Percentiles rank a stretch among this genome's conserved stretches.
Evolutionary conservation across 2,329 filamentous ascomycete genomes (phyloP).

Genomic region (Seiridium cupressi): DNA sequence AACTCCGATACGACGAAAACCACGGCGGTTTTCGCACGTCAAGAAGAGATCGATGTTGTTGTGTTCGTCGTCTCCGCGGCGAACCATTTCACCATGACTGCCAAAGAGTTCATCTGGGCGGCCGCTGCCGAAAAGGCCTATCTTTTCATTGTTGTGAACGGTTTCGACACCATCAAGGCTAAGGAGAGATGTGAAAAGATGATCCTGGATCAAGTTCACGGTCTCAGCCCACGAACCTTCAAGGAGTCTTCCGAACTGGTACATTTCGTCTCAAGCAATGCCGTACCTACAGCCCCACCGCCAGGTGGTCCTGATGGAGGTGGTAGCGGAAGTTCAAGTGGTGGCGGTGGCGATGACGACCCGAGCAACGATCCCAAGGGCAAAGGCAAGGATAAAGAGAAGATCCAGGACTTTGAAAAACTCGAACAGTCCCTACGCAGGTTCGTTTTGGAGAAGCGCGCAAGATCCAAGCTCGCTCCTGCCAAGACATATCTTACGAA

Average conservation of each 20-base stretch:
- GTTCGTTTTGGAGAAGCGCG: conserved; percentile 94
- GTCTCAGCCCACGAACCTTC: conserved; percentile 86
- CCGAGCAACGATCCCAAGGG: conserved; percentile 47
- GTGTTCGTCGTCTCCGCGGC: conserved; percentile 97
- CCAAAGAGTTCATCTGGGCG: conserved; percentile 96
- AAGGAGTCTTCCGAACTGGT: conserved; percentile 92
- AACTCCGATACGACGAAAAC: conserved; percentile 97
- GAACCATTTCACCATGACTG: conserved; percentile 96
- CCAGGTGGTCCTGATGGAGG: conserved; percentile 54
- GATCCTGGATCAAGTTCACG: conserved; percentile 85
- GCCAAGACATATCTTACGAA: conserved; percentile 95
- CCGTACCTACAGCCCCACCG: conserved; percentile 71
- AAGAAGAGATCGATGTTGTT: conserved; percentile 98
- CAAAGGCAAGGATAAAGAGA: conserved; percentile 81
- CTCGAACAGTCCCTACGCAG: conserved; percentile 85
- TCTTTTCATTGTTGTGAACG: conserved; percentile 98
- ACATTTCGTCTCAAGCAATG: conserved; percentile 97
- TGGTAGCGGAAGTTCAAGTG: conserved; percentile 51
- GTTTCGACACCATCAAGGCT: conserved; percentile 90
- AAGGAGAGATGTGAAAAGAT: conserved; percentile 88
- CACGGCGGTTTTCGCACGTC: conserved; percentile 92
- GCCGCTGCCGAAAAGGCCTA: conserved; percentile 97
- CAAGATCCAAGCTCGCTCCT: conserved; percentile 90
- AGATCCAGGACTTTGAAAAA: conserved; percentile 83
- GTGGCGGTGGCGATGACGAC: conserved; percentile 56